Percentiles rank a stretch among this genome's conserved stretches.
Conservation (phyloP, 441 rosid genomes). For the Kokia cookei region DNA sequence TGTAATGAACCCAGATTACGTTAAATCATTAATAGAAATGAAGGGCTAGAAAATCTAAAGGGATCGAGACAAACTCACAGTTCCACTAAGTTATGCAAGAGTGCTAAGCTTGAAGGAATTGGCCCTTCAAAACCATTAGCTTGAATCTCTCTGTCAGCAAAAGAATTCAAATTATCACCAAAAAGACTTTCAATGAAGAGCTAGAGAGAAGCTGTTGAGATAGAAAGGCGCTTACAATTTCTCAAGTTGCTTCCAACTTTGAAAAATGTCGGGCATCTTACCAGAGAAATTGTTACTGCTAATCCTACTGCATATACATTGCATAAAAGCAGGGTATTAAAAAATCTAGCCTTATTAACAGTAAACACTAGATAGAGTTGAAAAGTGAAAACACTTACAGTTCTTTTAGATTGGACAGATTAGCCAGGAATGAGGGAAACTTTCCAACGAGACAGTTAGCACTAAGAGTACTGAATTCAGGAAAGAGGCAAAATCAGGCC, state of each 20-base stretch:
- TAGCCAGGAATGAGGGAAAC: slow-evolving; percentile 19
- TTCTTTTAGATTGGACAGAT: slow-evolving; percentile 18
- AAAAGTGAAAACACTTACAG: slow-evolving; percentile 20
- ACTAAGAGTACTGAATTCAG: slow-evolving; percentile 17
- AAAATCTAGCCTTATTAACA: background rate
- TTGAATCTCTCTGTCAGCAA: slow-evolving; percentile 32
- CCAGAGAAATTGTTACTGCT: slow-evolving; percentile 35
- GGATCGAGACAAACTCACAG: slow-evolving; percentile 28
- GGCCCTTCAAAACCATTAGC: slow-evolving; percentile 43
- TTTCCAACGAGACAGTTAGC: slow-evolving; percentile 25
- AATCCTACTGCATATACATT: slow-evolving; percentile 26
- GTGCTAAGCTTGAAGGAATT: slow-evolving; percentile 31
- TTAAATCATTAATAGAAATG: background rate
- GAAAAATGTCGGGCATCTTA: slow-evolving; percentile 17
- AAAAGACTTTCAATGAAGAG: background rate
- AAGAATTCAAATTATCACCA: background rate
- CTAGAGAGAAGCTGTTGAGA: background rate
- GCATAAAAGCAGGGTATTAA: background rate
- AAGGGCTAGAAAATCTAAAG: background rate
- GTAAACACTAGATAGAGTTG: background rate
- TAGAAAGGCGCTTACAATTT: slow-evolving; percentile 13
- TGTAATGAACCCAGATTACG: background rate
- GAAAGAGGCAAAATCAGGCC: background rate
- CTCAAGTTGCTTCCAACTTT: slow-evolving; percentile 24
- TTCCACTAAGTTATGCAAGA: slow-evolving; percentile 17